These are phyloP conservation scores for Microcyclosporella mali DNA, from an alignment of 2,329 filamentous ascomycete species.

Conservation along the genomic window DNA sequence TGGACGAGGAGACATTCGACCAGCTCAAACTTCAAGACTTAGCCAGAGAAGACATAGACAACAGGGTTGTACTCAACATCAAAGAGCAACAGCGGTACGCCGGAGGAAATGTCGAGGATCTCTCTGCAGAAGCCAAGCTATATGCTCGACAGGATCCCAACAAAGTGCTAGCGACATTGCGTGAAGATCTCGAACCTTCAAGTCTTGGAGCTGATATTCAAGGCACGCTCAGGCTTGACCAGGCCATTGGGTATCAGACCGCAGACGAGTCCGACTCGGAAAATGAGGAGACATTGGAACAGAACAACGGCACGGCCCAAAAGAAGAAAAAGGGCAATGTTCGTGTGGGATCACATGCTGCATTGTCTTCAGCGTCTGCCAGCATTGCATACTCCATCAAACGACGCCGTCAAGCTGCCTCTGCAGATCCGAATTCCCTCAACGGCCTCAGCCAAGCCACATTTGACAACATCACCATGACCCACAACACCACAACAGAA, in stretches of 20 bases:
- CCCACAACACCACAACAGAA: conserved; percentile 88
- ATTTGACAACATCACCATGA: conserved; percentile 61
- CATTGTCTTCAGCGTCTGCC: conserved; percentile 57
- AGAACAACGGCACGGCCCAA: conserved; percentile 18
- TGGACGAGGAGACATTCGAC: conserved; percentile 67
- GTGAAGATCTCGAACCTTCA: conserved; percentile 53
- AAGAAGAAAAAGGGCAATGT: conserved; percentile 34
- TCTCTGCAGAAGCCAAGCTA: conserved; percentile 45
- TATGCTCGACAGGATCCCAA: conserved; percentile 66
- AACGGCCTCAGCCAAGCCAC: conserved; percentile 38
- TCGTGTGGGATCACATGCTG: conserved; percentile 64
- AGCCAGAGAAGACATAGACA: conserved; percentile 64
- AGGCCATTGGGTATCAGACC: conserved; percentile 62
- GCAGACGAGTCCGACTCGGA: conserved; percentile 55
- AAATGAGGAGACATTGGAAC: conserved; percentile 38
- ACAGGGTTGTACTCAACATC: conserved; percentile 76
- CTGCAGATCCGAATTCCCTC: conserved; percentile 22
- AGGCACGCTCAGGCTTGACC: conserved; percentile 46
- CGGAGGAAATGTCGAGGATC: conserved; percentile 44
- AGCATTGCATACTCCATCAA: conserved; percentile 61
- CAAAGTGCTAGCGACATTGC: conserved; percentile 60
- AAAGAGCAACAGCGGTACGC: conserved; percentile 83
- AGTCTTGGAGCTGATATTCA: conserved; percentile 27
- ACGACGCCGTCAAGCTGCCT: conserved; percentile 37
- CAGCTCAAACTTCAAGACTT: conserved; percentile 75